Evolutionary conservation across 192 early-diverging fungal genomes (phyloP), one percentile per base, ranked within the genome.

Genomic region (Pilobolus umbonatus): DNA sequence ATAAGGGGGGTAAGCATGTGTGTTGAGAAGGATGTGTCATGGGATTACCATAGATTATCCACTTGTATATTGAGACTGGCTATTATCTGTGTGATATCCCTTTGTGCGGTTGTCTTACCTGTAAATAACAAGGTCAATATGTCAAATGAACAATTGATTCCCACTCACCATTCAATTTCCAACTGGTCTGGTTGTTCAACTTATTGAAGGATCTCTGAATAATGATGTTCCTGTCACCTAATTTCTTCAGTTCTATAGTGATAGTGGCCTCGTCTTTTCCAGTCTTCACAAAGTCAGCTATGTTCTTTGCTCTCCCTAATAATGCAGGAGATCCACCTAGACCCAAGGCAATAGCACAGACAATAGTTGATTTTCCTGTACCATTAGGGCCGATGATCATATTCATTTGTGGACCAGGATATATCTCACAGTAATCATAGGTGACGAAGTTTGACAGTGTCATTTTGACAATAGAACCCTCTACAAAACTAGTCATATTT

Each of bases 351-450:
- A 98, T 88, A 0, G 93, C 94, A 65, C 94, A 96, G 1, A 98
- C 94, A 34, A 96, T 87, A 0, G 93, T 93, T 38, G 86, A 89
- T 64, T 99, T 99, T 44, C 96, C 96, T 0, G 96, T 96, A 7
- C 95, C 95, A 66, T 96, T 98, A 3, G 94, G 90, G 22, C 91
- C 94, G 47, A 97, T 90, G 29, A 98, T 90, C 96, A 99, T 99
- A 71, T 99, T 99, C 67, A 99, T 78, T 59, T 94, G 81, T 0
- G 94, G 94, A 0, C 96, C 96, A 1, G 96, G 95, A 6, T 42
- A 65, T 51, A 95, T 86, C 47, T 93, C 85, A 53, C 88, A 88
- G 9, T 70, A 71, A 58, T 93, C 87, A 69, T 99, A 99, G 0
- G 96, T 99, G n/a, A 99, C 86, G 72, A 99, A 99, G 69, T 95